Evolutionary conservation across 306 rosid species (phyloP), one percentile per base, ranked within the genome.

Genomic region (Benincasa hispida): DNA sequence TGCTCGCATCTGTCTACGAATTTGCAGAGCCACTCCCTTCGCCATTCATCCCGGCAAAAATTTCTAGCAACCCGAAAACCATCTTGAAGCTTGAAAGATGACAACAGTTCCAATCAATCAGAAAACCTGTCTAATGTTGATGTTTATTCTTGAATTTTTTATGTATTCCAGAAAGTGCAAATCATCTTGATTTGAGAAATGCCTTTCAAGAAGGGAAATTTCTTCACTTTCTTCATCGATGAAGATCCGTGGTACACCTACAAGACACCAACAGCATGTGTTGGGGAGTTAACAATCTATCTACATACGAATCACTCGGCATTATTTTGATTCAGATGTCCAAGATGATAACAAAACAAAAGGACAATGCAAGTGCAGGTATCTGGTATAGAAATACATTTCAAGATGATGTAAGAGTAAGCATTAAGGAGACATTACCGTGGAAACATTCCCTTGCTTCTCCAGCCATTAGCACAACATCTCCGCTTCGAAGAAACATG

Each of bases 401-500:
- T 51, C n/a, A 11, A 63, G 57, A 41, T 34, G 21, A 41, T 19
- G 28, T 19, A 19, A 61, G 35, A 77, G 30, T 45, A 7, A 8
- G 8, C 15, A 80, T 50, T 15, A 28, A 65, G 48, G 50, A 17
- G 30, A 18, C 66, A 76, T 79, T 87, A 90, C 98, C 97, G 68
- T 94, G 98, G 81, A 88, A 94, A 78, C 96, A 90, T 84, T 94
- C 92, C 79, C 97, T 91, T 63, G 95, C 95, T 84, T 90, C 93
- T 69, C 96, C 93, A 6, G 93, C 99, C 99, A 94, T 94, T 66
- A 94, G 97, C 78, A 94, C 89, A 61, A 85, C 91, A 86, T 94
- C 99, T 60, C 99, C 99, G 39, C 97, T 94, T 77, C 90, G 93
- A 83, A 94, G 97, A 80, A 90, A 90, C 99, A 92, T 90, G 78